phyloP scores from a whole-genome alignment of 768 basidiomycete species.

The Exidia glandulosa region DNA sequence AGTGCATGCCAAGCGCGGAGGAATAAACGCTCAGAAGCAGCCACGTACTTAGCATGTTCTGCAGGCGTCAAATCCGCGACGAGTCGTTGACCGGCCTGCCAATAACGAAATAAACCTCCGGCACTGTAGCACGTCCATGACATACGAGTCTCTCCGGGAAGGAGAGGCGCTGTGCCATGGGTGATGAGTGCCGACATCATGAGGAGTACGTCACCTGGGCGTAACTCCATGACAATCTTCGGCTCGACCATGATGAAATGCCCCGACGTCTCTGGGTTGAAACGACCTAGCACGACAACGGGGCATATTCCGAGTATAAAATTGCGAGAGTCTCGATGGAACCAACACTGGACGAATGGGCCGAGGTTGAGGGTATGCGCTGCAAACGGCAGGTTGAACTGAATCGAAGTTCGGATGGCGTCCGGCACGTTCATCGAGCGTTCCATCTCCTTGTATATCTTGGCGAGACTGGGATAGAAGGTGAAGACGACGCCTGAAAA shows the following conservation, averaged over 20 bases:
- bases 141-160: constrained; percentile 8
- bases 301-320: constrained; percentile 22
- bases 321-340: constrained; percentile 22
- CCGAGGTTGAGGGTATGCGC: constrained; percentile 22
- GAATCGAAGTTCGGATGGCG: neutral
- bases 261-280: constrained; percentile 18
- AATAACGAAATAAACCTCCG: constrained; percentile 1
- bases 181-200: constrained; percentile 19
- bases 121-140: constrained; percentile 14
- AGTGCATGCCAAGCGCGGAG: too few relatives aligned
- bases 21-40: neutral
- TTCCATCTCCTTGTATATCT: neutral
- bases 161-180: constrained; percentile 16
- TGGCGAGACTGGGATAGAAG: neutral
- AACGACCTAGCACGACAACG: constrained; percentile 20
- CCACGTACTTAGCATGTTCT: neutral
- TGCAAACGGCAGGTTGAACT: constrained; percentile 16
- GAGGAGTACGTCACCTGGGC: constrained; percentile 14
- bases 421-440: neutral
- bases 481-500: neutral
- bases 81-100: neutral
- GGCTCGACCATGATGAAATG: constrained; percentile 23
- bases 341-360: neutral
- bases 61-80: neutral
- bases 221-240: constrained; percentile 17